phyloP scores from a whole-genome alignment of 2,329 filamentous ascomycete species.

The Pseudonectria buxi region DNA sequence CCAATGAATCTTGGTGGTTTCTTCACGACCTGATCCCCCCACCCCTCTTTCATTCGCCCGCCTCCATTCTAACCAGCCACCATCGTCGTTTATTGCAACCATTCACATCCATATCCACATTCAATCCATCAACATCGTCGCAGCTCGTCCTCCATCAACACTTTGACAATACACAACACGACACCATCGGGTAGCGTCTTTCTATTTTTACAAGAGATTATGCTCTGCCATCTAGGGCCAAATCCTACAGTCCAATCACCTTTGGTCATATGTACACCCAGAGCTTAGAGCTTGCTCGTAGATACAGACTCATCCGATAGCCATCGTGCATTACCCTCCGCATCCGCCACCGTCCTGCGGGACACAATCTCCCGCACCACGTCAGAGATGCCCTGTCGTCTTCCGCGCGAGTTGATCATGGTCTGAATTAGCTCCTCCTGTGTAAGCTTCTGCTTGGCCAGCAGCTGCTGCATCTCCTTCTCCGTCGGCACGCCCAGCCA shows the following conservation, averaged over 20 bases:
- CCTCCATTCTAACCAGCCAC: not conserved
- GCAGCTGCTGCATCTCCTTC: constrained; percentile 43
- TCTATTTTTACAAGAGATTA: constrained; percentile 22
- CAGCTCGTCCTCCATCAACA: constrained; percentile 19
- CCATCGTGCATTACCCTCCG: constrained; percentile 38
- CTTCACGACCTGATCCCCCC: constrained; percentile 9
- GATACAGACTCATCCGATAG: constrained; percentile 20
- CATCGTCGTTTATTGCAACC: constrained; percentile 2
- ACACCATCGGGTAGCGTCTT: constrained; percentile 10
- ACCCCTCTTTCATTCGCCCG: constrained; percentile 12
- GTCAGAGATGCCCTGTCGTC: constrained; percentile 62
- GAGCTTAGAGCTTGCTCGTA: constrained; percentile 26
- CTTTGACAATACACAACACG: constrained; percentile 11
- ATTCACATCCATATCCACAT: not conserved
- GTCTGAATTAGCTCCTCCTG: constrained; percentile 54
- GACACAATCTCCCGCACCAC: constrained; percentile 62
- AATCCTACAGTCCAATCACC: no score
- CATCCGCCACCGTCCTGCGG: constrained; percentile 50
- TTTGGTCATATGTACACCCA: constrained; percentile 1
- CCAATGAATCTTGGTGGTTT: constrained; percentile 17
- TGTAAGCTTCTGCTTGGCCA: constrained; percentile 34
- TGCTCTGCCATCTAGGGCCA: no score
- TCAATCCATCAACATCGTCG: constrained; percentile 4
- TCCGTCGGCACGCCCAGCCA: constrained; percentile 70
- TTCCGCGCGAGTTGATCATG: constrained; percentile 51